Evolutionary conservation across 805 yeast genomes (phyloP).

Genomic region (Jamesozyma gamospora): DNA sequence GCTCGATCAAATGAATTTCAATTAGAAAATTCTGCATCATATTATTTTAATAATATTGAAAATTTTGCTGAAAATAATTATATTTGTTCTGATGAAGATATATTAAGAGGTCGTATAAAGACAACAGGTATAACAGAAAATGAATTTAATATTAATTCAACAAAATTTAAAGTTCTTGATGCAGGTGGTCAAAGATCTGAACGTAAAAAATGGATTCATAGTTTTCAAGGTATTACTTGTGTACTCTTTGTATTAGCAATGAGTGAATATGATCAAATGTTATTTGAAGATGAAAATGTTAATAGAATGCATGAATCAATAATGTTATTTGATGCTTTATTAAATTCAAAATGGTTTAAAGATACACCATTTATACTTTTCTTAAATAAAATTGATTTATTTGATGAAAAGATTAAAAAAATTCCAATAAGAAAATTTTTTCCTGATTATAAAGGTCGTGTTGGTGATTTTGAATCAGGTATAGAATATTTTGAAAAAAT

Average conservation of each 20-base stretch:
- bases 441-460: conserved; percentile 66
- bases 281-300: conserved; percentile 82
- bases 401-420: conserved; percentile 55
- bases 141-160: conserved; percentile 55
- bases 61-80: conserved; percentile 58
- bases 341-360: conserved; percentile 77
- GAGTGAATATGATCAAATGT: conserved; percentile 83
- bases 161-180: conserved; percentile 70
- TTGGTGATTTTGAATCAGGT: conserved; percentile 57
- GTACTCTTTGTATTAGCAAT: conserved; percentile 82
- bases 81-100: conserved; percentile 70
- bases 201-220: conserved; percentile 88
- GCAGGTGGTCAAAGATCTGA: conserved; percentile 96
- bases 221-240: conserved; percentile 83
- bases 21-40: conserved; percentile 71
- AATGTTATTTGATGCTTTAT: conserved; percentile 68
- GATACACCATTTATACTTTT: conserved; percentile 84
- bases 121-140: conserved; percentile 94
- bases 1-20: conserved; percentile 66
- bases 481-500: conserved; percentile 58
- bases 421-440: conserved; percentile 64
- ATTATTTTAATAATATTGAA: conserved; percentile 66
- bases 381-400: conserved; percentile 77
- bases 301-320: conserved; percentile 89
- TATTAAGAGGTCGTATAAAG: conserved; percentile 81